Base-by-base conservation (phyloP, 306 rosid genomes). In the Glycine soja region DNA sequence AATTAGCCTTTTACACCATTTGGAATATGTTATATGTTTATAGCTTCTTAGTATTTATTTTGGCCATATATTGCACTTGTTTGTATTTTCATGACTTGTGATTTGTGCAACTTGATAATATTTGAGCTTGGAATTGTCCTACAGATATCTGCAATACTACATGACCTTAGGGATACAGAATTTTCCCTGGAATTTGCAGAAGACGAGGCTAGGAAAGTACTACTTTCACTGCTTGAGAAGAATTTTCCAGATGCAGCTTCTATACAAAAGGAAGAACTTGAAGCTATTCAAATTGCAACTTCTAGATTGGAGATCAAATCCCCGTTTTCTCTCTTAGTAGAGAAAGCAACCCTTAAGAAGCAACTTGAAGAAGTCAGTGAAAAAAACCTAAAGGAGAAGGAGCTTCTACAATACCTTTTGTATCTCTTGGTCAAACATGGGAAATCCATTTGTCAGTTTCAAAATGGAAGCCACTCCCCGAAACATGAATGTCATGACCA, bases 121-220 rank as follows among this genome's bases (percentile, higher is more conserved):
- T 34, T 13, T 71, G 54, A 70, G 72, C 16, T 56, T 43, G 30
- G 38, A 56, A 65, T 74, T 70, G 45, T 32, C 24, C 15, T 75
- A 32, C 91, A 91, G 97, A 90, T 91, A 79, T 83, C 87, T 63
- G 83, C 72, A 81, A 78, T 84, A 77, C 54, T 87, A 58, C 67
- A 24, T 2, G 93, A 86, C 52, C 85, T 89, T 30, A 88, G 77
- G 84, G 70, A 30, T 0, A 64, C 86, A 67, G 48, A 84, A 50
- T 89, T 91, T 82, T 76, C 76, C 38, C 15, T 85, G 36, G 88
- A 84, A 54, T 70, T 70, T 30, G 78, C 61, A 6, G 93, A 89
- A 80, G 80, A 75, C 3, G 92, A 86, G 81, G 92, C 92, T 43
- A 84, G 93, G 78, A 82, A 82, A 78, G 74, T 64, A 62, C 11